These are phyloP conservation scores for Wallacemonas sp. DNA, from an alignment of 208 protist genomes.

Conservation along the genomic window DNA sequence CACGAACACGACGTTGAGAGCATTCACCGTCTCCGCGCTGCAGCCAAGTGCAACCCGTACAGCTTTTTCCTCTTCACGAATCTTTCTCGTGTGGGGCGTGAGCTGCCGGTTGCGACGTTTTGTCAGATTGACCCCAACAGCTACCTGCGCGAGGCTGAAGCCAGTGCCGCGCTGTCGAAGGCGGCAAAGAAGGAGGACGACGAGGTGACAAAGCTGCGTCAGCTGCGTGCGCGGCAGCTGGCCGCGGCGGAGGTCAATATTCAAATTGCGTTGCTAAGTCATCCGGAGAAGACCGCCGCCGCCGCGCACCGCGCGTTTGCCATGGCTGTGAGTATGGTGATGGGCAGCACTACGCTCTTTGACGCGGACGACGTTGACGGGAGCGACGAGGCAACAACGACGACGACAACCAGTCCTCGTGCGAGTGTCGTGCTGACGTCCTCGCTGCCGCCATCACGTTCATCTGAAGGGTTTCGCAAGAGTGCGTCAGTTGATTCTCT, in stretches of 20 bases:
- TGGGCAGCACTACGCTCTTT: slow-evolving; percentile 12
- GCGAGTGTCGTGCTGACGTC: background rate
- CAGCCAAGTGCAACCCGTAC: slow-evolving; percentile 5
- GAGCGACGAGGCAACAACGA: background rate
- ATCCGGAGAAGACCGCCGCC: background rate
- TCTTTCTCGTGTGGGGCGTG: background rate
- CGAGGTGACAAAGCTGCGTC: background rate
- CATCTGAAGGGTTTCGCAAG: background rate
- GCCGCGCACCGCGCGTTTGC: slow-evolving; percentile 11
- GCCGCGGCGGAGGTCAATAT: background rate
- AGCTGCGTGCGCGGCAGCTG: background rate
- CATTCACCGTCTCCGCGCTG: background rate
- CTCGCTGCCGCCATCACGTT: background rate
- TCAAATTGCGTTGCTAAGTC: background rate
- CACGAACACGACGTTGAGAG: slow-evolving; percentile 6
- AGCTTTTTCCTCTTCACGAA: slow-evolving; percentile 14
- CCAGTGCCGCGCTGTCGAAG: background rate
- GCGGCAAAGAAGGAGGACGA: background rate
- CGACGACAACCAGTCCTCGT: background rate
- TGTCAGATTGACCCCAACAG: background rate
- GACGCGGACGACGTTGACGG: background rate
- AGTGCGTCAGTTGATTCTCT: background rate
- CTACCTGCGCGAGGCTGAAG: background rate
- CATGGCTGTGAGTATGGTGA: slow-evolving; percentile 13
- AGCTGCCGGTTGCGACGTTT: slow-evolving; percentile 5